Evolutionary conservation across 257 asterid species (phyloP).

Genomic region (Penstemon barbatus): DNA sequence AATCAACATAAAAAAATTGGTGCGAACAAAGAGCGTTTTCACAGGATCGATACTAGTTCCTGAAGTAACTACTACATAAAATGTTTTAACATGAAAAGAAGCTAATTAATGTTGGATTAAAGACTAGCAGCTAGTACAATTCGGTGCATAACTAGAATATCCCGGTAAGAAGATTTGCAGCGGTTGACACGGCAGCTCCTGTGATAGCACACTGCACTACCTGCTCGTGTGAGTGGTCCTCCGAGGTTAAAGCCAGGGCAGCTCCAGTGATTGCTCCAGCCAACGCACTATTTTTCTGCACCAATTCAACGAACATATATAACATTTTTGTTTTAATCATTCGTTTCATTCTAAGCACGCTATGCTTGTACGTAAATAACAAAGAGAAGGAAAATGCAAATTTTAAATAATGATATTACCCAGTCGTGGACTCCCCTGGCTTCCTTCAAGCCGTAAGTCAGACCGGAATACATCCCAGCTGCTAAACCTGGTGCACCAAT

Average conservation of each 20-base stretch:
- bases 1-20: too few relatives aligned
- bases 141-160: constrained; percentile 42
- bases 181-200: constrained; percentile 89
- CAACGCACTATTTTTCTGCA: constrained; percentile 80
- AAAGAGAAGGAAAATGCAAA: background rate
- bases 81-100: background rate
- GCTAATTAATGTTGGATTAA: too few relatives aligned
- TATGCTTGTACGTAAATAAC: too few relatives aligned
- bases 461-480: constrained; percentile 88
- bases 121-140: background rate
- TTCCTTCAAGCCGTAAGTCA: constrained; percentile 81
- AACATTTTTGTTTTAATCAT: too few relatives aligned
- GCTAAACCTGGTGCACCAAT: constrained; percentile 60
- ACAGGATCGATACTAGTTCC: background rate
- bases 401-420: constrained; percentile 38
- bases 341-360: too few relatives aligned
- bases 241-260: constrained; percentile 66
- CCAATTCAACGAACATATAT: background rate
- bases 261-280: constrained; percentile 97
- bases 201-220: constrained; percentile 82
- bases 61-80: background rate
- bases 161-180: constrained; percentile 81
- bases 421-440: constrained; percentile 89
- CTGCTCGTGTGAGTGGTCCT: constrained; percentile 70
- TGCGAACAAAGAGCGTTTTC: background rate